Base-by-base conservation (phyloP, 805 yeast species). In the Teunomyces tritomae region DNA sequence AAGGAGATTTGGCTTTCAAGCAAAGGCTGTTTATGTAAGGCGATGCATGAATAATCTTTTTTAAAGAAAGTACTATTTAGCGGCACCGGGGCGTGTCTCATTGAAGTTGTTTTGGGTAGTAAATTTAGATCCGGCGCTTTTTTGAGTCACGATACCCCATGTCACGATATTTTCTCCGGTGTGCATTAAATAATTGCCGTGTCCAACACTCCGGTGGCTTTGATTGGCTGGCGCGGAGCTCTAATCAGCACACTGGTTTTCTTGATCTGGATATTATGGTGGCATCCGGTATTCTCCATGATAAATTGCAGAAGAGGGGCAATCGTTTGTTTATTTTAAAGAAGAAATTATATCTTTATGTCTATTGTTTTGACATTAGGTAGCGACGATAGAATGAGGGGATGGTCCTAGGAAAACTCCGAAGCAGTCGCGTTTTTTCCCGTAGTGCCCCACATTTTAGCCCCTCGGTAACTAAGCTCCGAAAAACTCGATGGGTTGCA, bases 81-180 rank as follows among this genome's bases (percentile, higher is more conserved):
- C 20, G 20, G 20, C 4, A 17, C 20, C 20, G 20, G 20, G 5
- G 20, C 4, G 5, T 17, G 20, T 17, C 5, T 17, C 20, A 17
- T 17, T 17, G 3, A 17, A 1, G 20, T 3, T 17, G 20, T 5
- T 17, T 17, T 4, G 20, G 3, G 20, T 17, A 3, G 20, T 17
- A 3, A 17, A 3, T 17, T 3, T 6, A 8, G 33, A n/a, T 8
- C 13, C 11, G 8, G 14, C 13, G 7, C n/a, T 6, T 11, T n/a
- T 3, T 29, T 29, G 11, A 13, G 40, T 36, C 40, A 36, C 40
- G 40, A 36, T 36, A 36, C 40, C 14, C 27, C 28, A 6, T 20
- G 40, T 36, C 40, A 36, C 40, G 40, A 36, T 36, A 36, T 36
- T 20, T 36, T 36, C 27, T 36, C 26, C 29, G 20, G 17, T 3